A percentile compares a stretch with the other conserved stretches of the same genome.
phyloP scores from a whole-genome alignment of 345 rosid genomes.

The Rhizophora mangle region DNA sequence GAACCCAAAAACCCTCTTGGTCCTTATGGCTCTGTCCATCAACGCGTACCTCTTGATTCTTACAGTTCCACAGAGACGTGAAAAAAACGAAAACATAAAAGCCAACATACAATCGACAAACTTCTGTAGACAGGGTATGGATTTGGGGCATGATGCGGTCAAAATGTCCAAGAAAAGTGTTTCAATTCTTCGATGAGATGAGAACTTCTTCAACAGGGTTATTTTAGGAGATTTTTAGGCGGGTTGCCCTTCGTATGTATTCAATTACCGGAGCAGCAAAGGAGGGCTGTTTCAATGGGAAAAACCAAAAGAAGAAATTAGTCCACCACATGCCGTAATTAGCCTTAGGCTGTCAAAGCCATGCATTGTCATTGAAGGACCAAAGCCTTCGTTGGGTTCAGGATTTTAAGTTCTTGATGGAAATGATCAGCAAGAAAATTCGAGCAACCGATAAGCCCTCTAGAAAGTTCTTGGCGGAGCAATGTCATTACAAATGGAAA shows the following conservation, averaged over 20 bases:
- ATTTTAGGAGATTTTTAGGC: constrained; percentile 34
- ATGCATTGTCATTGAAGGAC: constrained; percentile 24
- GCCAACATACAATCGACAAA: too few relatives aligned
- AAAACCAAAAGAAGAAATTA: constrained; percentile 9
- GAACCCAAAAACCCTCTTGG: too few relatives aligned
- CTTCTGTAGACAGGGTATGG: constrained; percentile 26
- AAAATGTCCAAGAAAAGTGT: constrained; percentile 14
- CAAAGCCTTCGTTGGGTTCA: constrained; percentile 28
- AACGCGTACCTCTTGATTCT: neutral
- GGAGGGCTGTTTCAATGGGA: constrained; percentile 52
- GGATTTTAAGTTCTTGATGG: constrained; percentile 34
- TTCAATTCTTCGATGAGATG: constrained; percentile 39
- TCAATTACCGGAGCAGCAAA: constrained; percentile 19
- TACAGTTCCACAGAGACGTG: too few relatives aligned
- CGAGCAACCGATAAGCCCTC: neutral
- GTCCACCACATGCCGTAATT: constrained; percentile 58
- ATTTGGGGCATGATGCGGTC: constrained; percentile 7
- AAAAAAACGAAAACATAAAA: too few relatives aligned
- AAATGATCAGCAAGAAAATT: constrained; percentile 5
- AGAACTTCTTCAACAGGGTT: constrained; percentile 31
- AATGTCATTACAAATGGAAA: neutral
- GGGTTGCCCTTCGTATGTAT: constrained; percentile 29
- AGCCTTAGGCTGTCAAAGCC: constrained; percentile 59
- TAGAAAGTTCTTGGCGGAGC: neutral
- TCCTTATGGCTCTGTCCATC: too few relatives aligned